Percentiles rank a stretch among this genome's conserved stretches.
Conservation (phyloP, 2,329 filamentous ascomycete species). For the Neonectria neomacrospora region DNA sequence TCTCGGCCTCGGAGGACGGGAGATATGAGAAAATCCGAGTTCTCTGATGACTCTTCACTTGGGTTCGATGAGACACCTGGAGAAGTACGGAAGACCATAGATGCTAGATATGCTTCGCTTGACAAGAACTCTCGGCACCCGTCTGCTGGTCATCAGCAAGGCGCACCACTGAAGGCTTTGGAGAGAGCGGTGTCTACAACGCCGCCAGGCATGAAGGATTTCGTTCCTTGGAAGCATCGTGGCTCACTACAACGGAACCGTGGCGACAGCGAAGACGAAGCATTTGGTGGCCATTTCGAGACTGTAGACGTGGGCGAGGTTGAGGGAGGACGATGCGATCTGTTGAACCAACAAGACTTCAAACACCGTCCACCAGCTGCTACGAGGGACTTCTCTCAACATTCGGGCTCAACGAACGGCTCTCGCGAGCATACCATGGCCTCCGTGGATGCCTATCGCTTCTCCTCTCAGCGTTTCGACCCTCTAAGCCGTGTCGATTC, state of each 20-base stretch:
- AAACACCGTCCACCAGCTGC: slow-evolving; percentile 13
- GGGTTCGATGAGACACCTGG: background rate
- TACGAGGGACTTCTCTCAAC: slow-evolving; percentile 26
- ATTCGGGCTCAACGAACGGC: slow-evolving; percentile 19
- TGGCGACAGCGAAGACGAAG: background rate
- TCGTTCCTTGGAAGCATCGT: slow-evolving; percentile 4
- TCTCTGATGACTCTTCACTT: background rate
- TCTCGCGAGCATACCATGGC: slow-evolving; percentile 4
- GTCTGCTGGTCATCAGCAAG: slow-evolving; percentile 16
- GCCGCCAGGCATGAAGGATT: slow-evolving; percentile 22
- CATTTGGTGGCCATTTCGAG: background rate
- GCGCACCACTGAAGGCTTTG: slow-evolving; percentile 15
- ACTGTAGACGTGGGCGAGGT: background rate
- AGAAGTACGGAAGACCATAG: slow-evolving; percentile 11
- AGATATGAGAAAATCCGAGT: slow-evolving; percentile 16
- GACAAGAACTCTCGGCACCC: slow-evolving; percentile 16
- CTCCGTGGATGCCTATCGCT: slow-evolving; percentile 18
- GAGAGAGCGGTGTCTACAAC: slow-evolving; percentile 27
- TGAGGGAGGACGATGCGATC: background rate
- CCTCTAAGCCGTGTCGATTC: slow-evolving; percentile 18
- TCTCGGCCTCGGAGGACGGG: slow-evolving; percentile 31
- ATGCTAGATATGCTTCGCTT: slow-evolving; percentile 6
- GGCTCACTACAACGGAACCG: background rate
- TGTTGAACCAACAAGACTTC: background rate
- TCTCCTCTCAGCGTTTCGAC: slow-evolving; percentile 29